Evolutionary conservation across 305 asterid species (phyloP).

Genomic region (Fraxinus paxiana): DNA sequence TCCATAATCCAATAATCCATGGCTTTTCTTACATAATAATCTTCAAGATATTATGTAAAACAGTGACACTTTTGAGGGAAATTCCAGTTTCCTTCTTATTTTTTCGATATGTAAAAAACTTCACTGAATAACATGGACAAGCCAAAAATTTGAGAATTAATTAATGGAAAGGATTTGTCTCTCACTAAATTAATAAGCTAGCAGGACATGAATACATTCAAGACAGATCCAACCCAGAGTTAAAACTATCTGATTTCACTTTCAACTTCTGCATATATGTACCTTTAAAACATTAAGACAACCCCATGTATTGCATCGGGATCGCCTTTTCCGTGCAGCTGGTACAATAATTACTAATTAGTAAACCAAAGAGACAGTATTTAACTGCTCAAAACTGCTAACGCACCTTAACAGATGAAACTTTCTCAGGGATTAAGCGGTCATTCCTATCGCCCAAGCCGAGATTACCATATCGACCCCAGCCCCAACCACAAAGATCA

Average conservation of each 20-base stretch:
- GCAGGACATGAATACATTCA: neutral
- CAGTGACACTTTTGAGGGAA: neutral
- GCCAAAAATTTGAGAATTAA: neutral
- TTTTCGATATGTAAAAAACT: neutral
- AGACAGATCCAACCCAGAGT: neutral
- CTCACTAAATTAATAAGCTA: neutral
- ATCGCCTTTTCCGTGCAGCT: neutral
- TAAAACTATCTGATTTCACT: neutral
- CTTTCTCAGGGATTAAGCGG: constrained; percentile 73
- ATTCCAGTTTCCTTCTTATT: neutral
- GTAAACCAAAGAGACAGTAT: neutral
- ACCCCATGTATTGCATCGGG: neutral
- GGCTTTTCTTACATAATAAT: neutral
- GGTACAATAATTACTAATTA: neutral
- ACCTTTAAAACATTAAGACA: neutral
- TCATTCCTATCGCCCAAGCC: constrained; percentile 89
- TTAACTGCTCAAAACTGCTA: neutral
- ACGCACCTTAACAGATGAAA: constrained; percentile 57
- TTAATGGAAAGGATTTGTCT: neutral
- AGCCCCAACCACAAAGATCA: constrained; percentile 95
- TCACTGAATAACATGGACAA: neutral
- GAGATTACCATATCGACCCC: constrained; percentile 94
- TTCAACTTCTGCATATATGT: neutral
- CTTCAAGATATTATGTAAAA: neutral
- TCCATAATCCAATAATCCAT: neutral